Base-by-base conservation (phyloP, 768 basidiomycete species). In the Podaxis pistillaris region DNA sequence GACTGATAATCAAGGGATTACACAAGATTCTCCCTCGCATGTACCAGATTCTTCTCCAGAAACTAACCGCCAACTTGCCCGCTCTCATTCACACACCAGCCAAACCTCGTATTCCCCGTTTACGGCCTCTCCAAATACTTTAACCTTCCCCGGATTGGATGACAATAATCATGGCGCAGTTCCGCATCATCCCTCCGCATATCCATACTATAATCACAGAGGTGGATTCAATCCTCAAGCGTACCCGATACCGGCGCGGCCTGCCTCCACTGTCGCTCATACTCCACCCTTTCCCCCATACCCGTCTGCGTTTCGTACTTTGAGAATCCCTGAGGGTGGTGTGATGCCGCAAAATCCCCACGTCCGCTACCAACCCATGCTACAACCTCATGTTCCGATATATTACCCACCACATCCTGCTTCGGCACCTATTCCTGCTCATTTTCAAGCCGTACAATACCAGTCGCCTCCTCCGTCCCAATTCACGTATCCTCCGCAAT, bases 161-260 rank as follows among this genome's bases (percentile, higher is more conserved):
- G 71, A 72, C 58, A 71, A 68, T 64, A 46, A 62, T 36, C 68
- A 64, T 37, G 68, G 61, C 53, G 46, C 68, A 22, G 19, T 68
- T 40, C 63, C 66, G 61, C 74, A 71, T 61, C 74, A 76, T 7
- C 58, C 73, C 8, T 59, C 73, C 11, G 55, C 67, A 33, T 62
- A 71, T 19, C 65, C 68, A 4, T 79, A 78, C 64, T 68, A 70
- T 64, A 79, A 78, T 36, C 73, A 67, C 22, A 49, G 68, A 28
- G 68, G 68, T 67, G 81, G 78, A 63, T 68, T 75, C 28, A 78
- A 79, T 59, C 82, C 78, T 72, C 49, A 28, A 15, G 33, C n/a
- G 1, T 86, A 85, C 74, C 71, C 77, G 68, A 74, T 82, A 71
- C 73, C 82, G 66, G 64, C 77, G 2, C 81, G 78, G 67, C 75